Base-by-base conservation (phyloP, 176 grass and related monocot genomes). In the Oryza longistaminata region DNA sequence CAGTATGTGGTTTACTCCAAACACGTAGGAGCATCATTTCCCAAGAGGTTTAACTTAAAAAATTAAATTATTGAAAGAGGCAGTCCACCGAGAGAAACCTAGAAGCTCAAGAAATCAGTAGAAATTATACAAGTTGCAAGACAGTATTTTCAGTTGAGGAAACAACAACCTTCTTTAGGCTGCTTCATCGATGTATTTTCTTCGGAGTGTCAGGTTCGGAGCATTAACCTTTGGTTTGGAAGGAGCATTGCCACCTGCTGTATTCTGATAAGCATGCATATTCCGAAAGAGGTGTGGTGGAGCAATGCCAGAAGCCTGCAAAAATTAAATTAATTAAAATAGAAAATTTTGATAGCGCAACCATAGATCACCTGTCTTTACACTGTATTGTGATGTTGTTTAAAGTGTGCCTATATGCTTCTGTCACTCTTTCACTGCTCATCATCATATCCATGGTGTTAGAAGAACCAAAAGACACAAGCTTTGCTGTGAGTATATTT, bases 151-250 rank as follows among this genome's bases (percentile, higher is more conserved):
- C 35, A 73, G 33, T 76, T 76, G 39, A 76, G 44, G 52, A 83
- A 75, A 85, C 16, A 80, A 37, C 21, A 78, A 99, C 96, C 96
- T 94, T 99, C 69, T 94, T 92, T 79, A 99, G 81, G 71, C 92
- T 68, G 91, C 88, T 83, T 99, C 96, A 88, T 99, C 96, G 71
- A 99, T 11, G 17, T 92, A 78, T 68, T 99, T 99, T 83, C 91
- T 99, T 88, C 96, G 89, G 14, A 87, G 89, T 88, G 86, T 73
- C 88, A 96, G 96, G 85, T 77, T 90, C 70, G 58, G 74, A 75
- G 82, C 87, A 92, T 94, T 99, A 80, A 86, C 33, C 69, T 92
- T 99, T 12, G 85, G 88, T 75, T 88, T 99, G 19, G 75, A 80
- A 13, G 88, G 75, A 67, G 72, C 66, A 84, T 96, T 93, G n/a